phyloP scores from a whole-genome alignment of 129 eudicot genomes.

The Dittrichia graveolens region DNA sequence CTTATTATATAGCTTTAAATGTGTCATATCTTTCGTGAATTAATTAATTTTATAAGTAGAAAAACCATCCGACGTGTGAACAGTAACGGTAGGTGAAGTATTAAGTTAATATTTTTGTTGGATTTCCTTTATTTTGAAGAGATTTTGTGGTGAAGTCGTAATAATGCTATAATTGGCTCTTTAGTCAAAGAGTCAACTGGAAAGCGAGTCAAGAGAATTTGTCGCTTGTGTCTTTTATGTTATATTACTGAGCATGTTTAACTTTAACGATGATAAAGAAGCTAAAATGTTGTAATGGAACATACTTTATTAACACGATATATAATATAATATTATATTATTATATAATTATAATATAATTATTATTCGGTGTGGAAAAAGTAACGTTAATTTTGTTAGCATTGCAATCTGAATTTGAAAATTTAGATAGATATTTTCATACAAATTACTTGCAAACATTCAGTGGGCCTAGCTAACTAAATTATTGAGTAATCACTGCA shows the following conservation, averaged over 20 bases:
- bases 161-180: slow-evolving; percentile 12
- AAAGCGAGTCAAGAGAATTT: slow-evolving; percentile 21
- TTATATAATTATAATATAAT: neutral
- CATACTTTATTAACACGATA: neutral
- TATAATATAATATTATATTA: neutral
- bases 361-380: too few species aligned
- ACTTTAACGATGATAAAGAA: neutral
- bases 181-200: slow-evolving; percentile 15
- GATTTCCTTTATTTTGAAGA: slow-evolving; percentile 2
- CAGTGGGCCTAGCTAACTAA: too few species aligned
- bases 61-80: too few species aligned
- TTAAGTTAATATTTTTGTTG: neutral
- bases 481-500: too few species aligned
- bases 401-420: too few species aligned
- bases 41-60: too few species aligned
- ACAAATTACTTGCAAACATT: too few species aligned
- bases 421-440: too few species aligned
- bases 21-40: too few species aligned
- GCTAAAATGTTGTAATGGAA: neutral
- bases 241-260: neutral
- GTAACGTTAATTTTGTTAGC: too few species aligned
- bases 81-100: too few species aligned
- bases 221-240: neutral
- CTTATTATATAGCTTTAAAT: too few species aligned
- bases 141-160: neutral